These are phyloP conservation scores for Coemansia sp. DNA, from an alignment of 192 early-diverging fungal genomes.

Conservation along the genomic window DNA sequence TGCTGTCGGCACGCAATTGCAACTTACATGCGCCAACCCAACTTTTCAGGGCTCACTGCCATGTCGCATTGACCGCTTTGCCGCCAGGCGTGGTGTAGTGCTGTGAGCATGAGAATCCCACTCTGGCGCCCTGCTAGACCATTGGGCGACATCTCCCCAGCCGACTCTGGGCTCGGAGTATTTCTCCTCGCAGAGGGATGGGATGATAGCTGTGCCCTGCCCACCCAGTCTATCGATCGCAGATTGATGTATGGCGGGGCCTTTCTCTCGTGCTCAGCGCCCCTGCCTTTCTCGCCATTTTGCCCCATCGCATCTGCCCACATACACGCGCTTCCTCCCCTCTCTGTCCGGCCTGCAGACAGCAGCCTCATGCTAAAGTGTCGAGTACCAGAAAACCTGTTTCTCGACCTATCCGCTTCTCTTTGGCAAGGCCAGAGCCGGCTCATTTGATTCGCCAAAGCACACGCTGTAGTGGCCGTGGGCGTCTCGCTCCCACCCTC, in stretches of 20 bases:
- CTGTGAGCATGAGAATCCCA: neutral
- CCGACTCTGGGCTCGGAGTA: slow-evolving; percentile 1
- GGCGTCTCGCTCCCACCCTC: slow-evolving; percentile 1
- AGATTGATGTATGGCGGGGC: slow-evolving; percentile 14
- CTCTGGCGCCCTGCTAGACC: neutral
- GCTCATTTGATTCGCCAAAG: slow-evolving; percentile 3
- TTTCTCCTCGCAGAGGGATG: neutral
- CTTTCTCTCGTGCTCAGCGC: neutral
- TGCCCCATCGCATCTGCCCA: neutral
- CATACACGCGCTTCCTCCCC: neutral
- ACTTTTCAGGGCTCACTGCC: neutral
- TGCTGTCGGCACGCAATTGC: slow-evolving; percentile 1
- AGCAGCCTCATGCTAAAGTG: neutral
- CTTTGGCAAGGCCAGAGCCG: neutral
- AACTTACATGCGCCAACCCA: neutral
- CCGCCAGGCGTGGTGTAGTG: slow-evolving; percentile 15
- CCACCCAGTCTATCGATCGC: slow-evolving; percentile 19
- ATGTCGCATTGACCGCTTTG: neutral
- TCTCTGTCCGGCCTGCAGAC: neutral
- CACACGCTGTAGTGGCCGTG: neutral
- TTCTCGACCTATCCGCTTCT: neutral
- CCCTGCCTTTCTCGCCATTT: neutral
- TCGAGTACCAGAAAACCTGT: neutral
- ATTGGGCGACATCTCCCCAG: neutral
- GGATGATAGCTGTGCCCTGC: neutral